Evolutionary conservation across 257 asterid species (phyloP).

Genomic region (Solanum piurae): DNA sequence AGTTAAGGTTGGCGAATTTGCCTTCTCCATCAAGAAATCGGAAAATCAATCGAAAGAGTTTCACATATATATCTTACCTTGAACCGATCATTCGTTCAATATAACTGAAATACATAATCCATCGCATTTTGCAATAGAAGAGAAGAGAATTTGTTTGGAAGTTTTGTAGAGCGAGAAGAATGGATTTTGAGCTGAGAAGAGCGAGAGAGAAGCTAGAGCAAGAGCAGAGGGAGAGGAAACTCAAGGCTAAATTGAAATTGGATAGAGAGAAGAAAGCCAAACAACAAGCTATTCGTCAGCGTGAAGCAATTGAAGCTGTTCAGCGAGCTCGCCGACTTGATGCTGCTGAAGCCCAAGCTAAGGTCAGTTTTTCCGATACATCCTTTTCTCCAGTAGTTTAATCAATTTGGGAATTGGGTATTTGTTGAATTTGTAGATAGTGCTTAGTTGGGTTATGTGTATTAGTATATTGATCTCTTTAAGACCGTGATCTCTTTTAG

Average conservation of each 20-base stretch:
- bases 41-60: background rate
- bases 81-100: background rate
- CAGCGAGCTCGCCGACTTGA: conserved; percentile 69
- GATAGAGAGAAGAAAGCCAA: conserved; percentile 61
- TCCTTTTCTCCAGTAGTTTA: background rate
- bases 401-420: background rate
- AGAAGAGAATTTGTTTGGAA: conserved; percentile 2
- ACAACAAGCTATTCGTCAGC: conserved; percentile 64
- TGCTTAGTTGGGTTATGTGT: background rate
- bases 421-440: background rate
- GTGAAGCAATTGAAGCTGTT: conserved; percentile 70
- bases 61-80: background rate
- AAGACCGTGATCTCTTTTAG: background rate
- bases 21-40: conserved; percentile 32
- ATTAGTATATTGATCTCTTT: background rate
- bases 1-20: background rate
- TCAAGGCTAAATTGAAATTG: conserved; percentile 54
- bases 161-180: background rate
- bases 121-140: background rate
- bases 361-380: conserved; percentile 14
- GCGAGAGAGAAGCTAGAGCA: conserved; percentile 84
- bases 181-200: conserved; percentile 90
- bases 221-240: conserved; percentile 79
- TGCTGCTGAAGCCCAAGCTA: conserved; percentile 70
- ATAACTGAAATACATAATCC: background rate